A percentile compares a stretch with the other conserved stretches of the same genome.
phyloP scores from a whole-genome alignment of 176 grass and related monocot genomes.

The Raddia guianensis region DNA sequence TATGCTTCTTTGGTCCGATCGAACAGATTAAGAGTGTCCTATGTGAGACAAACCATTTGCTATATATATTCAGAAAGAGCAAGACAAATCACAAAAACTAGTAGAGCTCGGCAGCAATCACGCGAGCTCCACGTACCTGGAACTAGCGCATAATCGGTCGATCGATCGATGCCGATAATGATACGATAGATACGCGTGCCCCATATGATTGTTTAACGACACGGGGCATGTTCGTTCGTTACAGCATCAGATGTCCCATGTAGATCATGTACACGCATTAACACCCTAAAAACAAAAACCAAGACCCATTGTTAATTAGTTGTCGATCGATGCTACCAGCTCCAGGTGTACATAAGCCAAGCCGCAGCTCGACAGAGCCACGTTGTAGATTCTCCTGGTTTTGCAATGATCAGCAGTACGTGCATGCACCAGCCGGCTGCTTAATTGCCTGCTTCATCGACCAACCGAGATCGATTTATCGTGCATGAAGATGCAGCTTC shows the following conservation, averaged over 20 bases:
- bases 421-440: background rate
- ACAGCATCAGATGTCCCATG: background rate
- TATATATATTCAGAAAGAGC: background rate
- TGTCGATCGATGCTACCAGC: background rate
- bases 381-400: slow-evolving; percentile 13
- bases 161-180: no score
- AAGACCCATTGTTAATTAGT: no score
- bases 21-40: background rate
- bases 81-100: background rate
- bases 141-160: background rate
- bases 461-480: background rate
- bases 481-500: background rate
- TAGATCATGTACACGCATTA: background rate
- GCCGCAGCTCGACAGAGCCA: slow-evolving; percentile 10
- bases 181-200: no score
- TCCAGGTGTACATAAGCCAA: slow-evolving; percentile 8
- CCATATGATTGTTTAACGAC: background rate
- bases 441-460: background rate
- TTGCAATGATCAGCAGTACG: background rate
- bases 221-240: background rate
- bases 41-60: background rate
- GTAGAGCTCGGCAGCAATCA: background rate
- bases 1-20: background rate
- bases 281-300: background rate
- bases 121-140: background rate